These are phyloP conservation scores for Phytophthora hibernalis DNA, from an alignment of 352 stramenopile species.

Conservation along the genomic window DNA sequence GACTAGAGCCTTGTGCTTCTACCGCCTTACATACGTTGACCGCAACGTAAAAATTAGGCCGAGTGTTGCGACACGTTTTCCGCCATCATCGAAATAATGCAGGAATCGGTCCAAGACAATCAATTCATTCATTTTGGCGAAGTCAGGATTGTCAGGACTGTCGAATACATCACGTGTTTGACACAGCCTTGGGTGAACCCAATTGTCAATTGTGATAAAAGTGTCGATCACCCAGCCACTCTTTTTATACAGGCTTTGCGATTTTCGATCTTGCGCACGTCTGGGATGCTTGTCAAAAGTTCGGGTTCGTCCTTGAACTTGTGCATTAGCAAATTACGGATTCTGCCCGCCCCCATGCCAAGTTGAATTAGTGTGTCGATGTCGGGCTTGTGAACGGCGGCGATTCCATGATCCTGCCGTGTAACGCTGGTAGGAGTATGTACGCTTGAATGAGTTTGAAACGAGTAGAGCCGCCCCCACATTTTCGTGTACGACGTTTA, in stretches of 20 bases:
- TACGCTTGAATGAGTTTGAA: too few species aligned
- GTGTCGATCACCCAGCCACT: background rate
- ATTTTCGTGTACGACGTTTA: too few species aligned
- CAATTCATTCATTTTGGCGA: slow-evolving; percentile 1
- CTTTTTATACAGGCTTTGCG: background rate
- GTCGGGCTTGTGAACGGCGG: background rate
- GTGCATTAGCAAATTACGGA: background rate
- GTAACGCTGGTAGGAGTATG: too few species aligned
- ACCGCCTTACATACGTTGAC: background rate
- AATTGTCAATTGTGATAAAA: background rate
- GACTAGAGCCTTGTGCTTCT: background rate
- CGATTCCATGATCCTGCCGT: background rate
- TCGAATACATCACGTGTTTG: background rate
- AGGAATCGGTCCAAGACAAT: background rate
- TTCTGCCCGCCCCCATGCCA: background rate
- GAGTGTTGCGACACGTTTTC: background rate
- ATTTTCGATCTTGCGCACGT: background rate
- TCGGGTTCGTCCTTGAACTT: background rate
- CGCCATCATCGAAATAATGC: background rate
- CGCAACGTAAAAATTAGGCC: background rate
- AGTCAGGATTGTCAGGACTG: background rate
- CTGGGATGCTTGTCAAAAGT: background rate
- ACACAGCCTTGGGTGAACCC: background rate
- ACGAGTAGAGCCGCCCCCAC: too few species aligned
- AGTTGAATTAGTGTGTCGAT: background rate